These are phyloP conservation scores for Cercospora citrullina DNA, from an alignment of 2,329 filamentous ascomycete genomes.

Conservation along the genomic window DNA sequence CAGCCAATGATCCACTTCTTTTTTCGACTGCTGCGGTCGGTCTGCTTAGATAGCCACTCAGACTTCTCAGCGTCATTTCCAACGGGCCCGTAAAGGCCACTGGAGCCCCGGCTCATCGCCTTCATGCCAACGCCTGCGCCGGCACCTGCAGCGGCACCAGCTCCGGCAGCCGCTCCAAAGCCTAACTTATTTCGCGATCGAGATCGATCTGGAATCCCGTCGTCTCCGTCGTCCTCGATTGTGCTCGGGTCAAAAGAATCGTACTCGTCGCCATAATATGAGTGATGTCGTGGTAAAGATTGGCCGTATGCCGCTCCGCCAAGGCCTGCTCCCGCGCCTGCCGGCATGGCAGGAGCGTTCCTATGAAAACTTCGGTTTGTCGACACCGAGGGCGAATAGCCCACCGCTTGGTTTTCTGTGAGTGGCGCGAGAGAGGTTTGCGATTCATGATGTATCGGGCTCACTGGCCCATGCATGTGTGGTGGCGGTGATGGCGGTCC, in stretches of 20 bases:
- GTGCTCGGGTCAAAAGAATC: constrained; percentile 67
- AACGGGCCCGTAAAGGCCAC: constrained; percentile 59
- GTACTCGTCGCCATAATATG: constrained; percentile 34
- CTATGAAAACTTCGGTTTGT: constrained; percentile 19
- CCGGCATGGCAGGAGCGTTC: constrained; percentile 12
- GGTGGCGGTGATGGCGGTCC: constrained; percentile 19
- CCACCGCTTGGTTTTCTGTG: constrained; percentile 20
- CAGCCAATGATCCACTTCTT: constrained; percentile 66
- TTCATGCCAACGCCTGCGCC: constrained; percentile 44
- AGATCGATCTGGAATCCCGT: constrained; percentile 64
- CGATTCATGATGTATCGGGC: constrained; percentile 28
- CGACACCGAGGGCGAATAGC: constrained; percentile 21
- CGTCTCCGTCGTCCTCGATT: constrained; percentile 85
- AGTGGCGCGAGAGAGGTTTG: constrained; percentile 33
- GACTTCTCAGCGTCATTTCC: constrained; percentile 59
- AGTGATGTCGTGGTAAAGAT: constrained; percentile 24
- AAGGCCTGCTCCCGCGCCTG: constrained; percentile 16
- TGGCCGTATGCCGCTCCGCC: constrained; percentile 19
- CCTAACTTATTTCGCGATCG: constrained; percentile 20
- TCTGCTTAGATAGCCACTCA: constrained; percentile 63
- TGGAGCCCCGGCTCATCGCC: constrained; percentile 42
- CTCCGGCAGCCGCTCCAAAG: constrained; percentile 38
- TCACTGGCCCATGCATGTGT: constrained; percentile 15
- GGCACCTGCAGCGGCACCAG: constrained; percentile 40
- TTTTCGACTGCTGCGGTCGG: constrained; percentile 63